Base-by-base conservation (phyloP, 495 filamentous ascomycete species). In the Astrocystis sublimbata region DNA sequence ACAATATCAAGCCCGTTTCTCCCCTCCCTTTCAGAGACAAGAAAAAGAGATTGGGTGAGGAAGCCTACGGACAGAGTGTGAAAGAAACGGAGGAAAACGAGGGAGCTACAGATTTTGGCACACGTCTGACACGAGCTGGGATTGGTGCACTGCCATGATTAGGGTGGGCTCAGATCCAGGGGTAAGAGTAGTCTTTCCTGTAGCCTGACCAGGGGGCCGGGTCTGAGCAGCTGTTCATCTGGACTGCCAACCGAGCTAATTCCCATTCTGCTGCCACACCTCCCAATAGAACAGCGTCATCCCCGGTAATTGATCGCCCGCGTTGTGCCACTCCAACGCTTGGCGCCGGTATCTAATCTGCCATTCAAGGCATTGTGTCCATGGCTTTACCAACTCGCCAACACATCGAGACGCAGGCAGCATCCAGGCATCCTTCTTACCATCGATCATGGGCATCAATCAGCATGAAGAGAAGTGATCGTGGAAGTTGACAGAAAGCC, bases 81-180 rank as follows among this genome's bases (percentile, higher is more conserved):
- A 33, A 45, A 57, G 53, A 28, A n/a, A 40, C 38, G 23, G n/a
- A 28, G 35, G 46, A 23, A 42, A 38, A 53, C 50, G 38, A 61
- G 38, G 58, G 58, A 38, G 47, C 58, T 61, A 45, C n/a, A n/a
- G n/a, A n/a, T 36, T 45, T 52, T 52, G 58, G 58, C 46, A 40
- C 40, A 35, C n/a, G 46, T 45, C 58, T 42, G 23, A 53, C n/a
- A 61, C 36, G 47, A 45, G 38, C 58, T 35, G 45, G 47, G 47
- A 61, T 61, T 61, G 58, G 58, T 50, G 54, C 40, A 57, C 24
- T 21, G 49, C 49, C 49, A 10, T 57, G n/a, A 38, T 57, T 8
- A 57, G 33, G 31, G 54, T 57, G 41, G 56, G 19, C 42, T 2
- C 10, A 31, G 49, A 47, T 47, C 56, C 24, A 47, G 56, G 56